Evolutionary conservation across 108 stramenopile species (phyloP).

Genomic region (Seminavis robusta): DNA sequence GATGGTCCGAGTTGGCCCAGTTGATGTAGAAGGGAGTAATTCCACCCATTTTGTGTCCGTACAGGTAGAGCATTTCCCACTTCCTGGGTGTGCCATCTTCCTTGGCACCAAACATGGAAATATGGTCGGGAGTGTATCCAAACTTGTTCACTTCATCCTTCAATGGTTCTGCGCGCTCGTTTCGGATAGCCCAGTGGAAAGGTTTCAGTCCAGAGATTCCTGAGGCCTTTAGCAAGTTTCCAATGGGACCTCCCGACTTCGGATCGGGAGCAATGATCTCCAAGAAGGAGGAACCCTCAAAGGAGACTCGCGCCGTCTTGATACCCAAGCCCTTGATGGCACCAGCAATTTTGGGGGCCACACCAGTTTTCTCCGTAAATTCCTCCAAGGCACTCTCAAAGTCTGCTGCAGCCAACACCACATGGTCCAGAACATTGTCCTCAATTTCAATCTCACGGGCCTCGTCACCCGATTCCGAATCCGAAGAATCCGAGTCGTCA

Average conservation of each 20-base stretch:
- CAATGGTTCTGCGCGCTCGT: constrained; percentile 29
- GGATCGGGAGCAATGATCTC: constrained; percentile 55
- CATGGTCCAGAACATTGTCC: constrained; percentile 55
- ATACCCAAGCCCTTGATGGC: constrained; percentile 46
- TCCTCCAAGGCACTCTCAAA: constrained; percentile 44
- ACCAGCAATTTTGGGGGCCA: constrained; percentile 42
- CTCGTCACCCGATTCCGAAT: constrained; percentile 30
- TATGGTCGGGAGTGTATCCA: constrained; percentile 52
- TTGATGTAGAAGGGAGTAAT: constrained; percentile 47
- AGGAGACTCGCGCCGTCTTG: constrained; percentile 44
- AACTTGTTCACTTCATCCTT: constrained; percentile 42
- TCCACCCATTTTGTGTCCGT: constrained; percentile 54
- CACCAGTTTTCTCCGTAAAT: constrained; percentile 48
- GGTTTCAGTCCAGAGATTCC: constrained; percentile 35
- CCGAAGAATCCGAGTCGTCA: constrained; percentile 17
- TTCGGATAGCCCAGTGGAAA: constrained; percentile 49
- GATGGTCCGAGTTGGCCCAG: constrained; percentile 51
- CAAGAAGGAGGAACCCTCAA: constrained; percentile 39
- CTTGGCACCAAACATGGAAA: constrained; percentile 48
- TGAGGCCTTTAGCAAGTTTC: constrained; percentile 28
- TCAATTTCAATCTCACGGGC: constrained; percentile 36
- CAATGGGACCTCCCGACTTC: constrained; percentile 48
- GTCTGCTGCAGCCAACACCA: constrained; percentile 49
- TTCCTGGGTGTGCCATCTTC: constrained; percentile 47
- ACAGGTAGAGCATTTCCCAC: constrained; percentile 54